Conservation (phyloP, 139 green algal genomes). For the Auxenochlorella protothecoides region DNA sequence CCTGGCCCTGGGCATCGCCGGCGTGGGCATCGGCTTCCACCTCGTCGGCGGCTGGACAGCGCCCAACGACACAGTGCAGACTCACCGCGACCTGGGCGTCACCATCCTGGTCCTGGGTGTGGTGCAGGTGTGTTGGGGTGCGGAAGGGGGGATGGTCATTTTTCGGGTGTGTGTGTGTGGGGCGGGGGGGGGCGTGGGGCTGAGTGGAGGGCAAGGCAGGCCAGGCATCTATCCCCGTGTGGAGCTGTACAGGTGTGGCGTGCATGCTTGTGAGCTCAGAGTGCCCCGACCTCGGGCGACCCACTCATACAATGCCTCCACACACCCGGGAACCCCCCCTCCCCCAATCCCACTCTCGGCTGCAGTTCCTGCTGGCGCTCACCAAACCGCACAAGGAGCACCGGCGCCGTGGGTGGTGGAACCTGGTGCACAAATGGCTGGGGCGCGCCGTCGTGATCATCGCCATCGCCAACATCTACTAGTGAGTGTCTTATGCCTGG, state of each 20-base stretch:
- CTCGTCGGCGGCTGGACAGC: slow-evolving; percentile 1
- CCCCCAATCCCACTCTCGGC: too few species aligned
- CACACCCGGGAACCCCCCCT: too few species aligned
- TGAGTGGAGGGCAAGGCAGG: too few species aligned
- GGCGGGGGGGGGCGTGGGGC: too few species aligned
- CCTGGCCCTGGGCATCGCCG: slow-evolving; percentile 14
- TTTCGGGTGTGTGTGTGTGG: too few species aligned
- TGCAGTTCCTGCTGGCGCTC: too few species aligned
- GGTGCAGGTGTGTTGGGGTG: slow-evolving; percentile 10
- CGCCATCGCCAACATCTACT: slow-evolving; percentile 23
- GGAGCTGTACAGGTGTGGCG: too few species aligned
- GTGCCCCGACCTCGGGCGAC: too few species aligned
- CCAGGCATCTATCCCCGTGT: too few species aligned
- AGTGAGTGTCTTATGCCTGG: slow-evolving; percentile 2
- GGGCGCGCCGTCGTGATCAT: slow-evolving; percentile 10
- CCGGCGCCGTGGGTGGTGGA: slow-evolving; percentile 4
- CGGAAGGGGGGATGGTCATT: too few species aligned
- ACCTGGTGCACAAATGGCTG: slow-evolving; percentile 11
- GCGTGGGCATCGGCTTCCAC: slow-evolving; percentile 16
- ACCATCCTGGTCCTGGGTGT: slow-evolving; percentile 23
- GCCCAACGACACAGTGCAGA: slow-evolving; percentile 3
- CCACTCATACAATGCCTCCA: too few species aligned
- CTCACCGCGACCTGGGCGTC: slow-evolving; percentile 22
- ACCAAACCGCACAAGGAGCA: slow-evolving; percentile 6
- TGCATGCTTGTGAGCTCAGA: too few species aligned